Base-by-base conservation (phyloP, 1,284 basidiomycete genomes). In the Moesziomyces parantarcticus region DNA sequence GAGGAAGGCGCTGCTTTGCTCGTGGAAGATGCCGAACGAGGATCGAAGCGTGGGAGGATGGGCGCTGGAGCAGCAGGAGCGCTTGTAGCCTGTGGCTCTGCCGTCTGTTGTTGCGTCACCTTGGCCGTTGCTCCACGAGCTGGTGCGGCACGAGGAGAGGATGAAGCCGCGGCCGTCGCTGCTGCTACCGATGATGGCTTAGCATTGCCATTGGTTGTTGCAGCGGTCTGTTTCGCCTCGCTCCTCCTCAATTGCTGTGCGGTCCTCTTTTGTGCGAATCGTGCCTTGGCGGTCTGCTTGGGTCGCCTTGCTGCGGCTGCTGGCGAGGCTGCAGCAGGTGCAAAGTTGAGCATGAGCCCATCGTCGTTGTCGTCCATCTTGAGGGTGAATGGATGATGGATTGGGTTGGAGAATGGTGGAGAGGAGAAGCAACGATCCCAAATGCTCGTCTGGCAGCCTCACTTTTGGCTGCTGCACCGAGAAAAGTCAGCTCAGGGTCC, bases 341-440 rank as follows among this genome's bases (percentile, higher is more conserved):
- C 81, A 63, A 83, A 79, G 57, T 83, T 82, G 59, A 83, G 76
- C 62, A 83, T 64, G 39, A 83, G 66, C 47, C 76, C 76, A 66
- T 79, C 77, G 52, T 81, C 81, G 50, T 77, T 70, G 56, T 76
- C 74, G 55, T 79, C 77, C 77, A 79, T 79, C 52, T 55, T 75
- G 54, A n/a, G 7, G 14, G 18, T 43, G 44, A 14, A 23, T 32
- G 40, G n/a, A 9, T n/a, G 18, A 20, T 26, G 20, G 20, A n/a
- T n/a, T n/a, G n/a, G n/a, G n/a, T n/a, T n/a, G n/a, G n/a, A n/a
- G n/a, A 10, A 21, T 26, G 14, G 20, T 18, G 23, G 20, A 14
- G n/a, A 39, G 36, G 14, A 14, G 36, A 18, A 39, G 36, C 36
- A 39, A 18, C 10, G 29, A 11, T 32, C 3, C 13, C n/a, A 13